A percentile compares a stretch with the other conserved stretches of the same genome.
Evolutionary conservation across 2,329 filamentous ascomycete species (phyloP).

Genomic region (Septoria linicola): DNA sequence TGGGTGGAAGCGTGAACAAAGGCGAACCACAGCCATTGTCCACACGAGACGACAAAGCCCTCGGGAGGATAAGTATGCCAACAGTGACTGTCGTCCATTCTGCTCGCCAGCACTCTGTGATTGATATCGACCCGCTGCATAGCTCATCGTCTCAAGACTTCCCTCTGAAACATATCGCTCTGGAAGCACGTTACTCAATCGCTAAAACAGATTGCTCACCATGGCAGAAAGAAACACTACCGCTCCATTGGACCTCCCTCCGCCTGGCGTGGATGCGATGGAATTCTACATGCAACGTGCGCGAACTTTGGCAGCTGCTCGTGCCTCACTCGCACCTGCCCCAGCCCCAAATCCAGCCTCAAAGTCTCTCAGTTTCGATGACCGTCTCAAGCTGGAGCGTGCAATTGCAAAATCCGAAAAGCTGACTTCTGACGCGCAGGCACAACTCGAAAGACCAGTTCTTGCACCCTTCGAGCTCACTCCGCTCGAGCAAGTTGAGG

Average conservation of each 20-base stretch:
- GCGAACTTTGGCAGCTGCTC: slow-evolving; percentile 1
- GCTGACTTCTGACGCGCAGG: slow-evolving; percentile 14
- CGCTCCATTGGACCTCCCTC: slow-evolving; percentile 7
- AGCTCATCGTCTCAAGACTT: background rate
- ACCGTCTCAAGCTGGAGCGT: slow-evolving; percentile 15
- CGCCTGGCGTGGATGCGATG: slow-evolving; percentile 17
- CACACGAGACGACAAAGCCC: background rate
- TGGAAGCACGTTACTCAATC: slow-evolving; percentile 7
- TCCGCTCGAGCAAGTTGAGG: slow-evolving; percentile 14
- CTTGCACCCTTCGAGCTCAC: slow-evolving; percentile 15
- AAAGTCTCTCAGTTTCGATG: slow-evolving; percentile 13
- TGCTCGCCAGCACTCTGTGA: background rate
- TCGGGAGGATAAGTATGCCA: background rate
- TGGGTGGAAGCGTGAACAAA: background rate
- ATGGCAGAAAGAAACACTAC: slow-evolving; percentile 10
- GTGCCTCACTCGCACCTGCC: slow-evolving; percentile 1
- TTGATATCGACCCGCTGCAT: background rate
- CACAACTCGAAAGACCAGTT: slow-evolving; percentile 13
- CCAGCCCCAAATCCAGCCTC: slow-evolving; percentile 8
- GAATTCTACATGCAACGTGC: slow-evolving; percentile 22
- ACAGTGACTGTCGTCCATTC: background rate
- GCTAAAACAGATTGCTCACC: background rate
- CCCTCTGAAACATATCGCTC: background rate
- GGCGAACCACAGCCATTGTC: background rate
- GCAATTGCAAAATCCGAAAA: slow-evolving; percentile 16